Evolutionary conservation across 2,329 filamentous ascomycete genomes (phyloP), one percentile per base, ranked within the genome.

Genomic region (Trichoderma simmonsii): DNA sequence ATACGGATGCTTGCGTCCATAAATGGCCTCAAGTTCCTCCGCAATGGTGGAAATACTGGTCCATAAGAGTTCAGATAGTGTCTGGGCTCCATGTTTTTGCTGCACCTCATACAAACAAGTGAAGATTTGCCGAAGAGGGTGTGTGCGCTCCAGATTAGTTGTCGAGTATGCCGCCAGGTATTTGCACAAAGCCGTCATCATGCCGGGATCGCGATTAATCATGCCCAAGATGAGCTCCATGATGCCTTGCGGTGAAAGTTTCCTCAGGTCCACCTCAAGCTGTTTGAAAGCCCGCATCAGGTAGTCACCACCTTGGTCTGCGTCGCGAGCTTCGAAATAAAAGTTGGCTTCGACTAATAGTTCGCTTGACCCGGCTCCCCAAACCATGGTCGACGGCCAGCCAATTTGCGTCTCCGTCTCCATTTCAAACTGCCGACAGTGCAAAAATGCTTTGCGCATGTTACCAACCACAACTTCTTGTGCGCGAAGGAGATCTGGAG

Each of bases 131-230:
- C 83, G 81, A 21, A 85, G 77, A 1, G 83, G 83, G 72, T 85
- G 83, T 4, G 81, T 78, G 39, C 82, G 80, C 68, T 85, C 83
- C 32, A 83, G 78, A 74, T 84, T 83, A 1, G 82, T 85, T 6
- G 82, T 78, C 59, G 83, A 82, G 71, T 83, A 85, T 14, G 83
- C 83, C 3, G 82, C 82, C 36, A 85, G 74, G 72, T 84, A 85
- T 70, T 85, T 84, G 77, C 81, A 85, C 15, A 85, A 77, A 1
- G 83, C 82, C n/a, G 82, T 83, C 78, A 84, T 82, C 80, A 85
- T 80, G 21, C 82, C 83, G 15, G 81, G 79, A 68, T 85, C 82
- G 36, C 83, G 81, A 64, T 83, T 79, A 6, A 84, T 82, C 82
- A 85, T 84, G 54, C 82, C 82, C 26, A 84, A 74, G 18, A 85